phyloP scores from a whole-genome alignment of 2,329 filamentous ascomycete genomes.

The Piedraia hortae region DNA sequence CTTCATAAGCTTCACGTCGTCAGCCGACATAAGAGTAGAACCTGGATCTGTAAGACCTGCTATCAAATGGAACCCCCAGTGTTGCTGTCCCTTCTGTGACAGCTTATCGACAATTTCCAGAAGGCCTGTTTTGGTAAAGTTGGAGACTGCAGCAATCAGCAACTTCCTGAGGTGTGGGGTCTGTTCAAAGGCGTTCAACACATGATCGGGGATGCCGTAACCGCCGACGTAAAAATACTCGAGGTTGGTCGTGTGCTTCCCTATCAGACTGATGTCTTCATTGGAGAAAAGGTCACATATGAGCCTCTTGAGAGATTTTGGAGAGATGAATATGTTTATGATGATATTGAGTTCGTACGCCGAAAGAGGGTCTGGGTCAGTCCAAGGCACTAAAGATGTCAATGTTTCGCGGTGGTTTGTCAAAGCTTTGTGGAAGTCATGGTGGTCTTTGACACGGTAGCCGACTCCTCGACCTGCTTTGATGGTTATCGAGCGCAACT shows the following conservation, averaged over 20 bases:
- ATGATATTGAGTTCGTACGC: conserved; percentile 21
- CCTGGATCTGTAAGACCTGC: no score
- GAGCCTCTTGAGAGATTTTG: conserved; percentile 26
- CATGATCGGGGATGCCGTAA: conserved; percentile 23
- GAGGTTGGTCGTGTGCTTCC: conserved; percentile 19
- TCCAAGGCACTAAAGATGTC: conserved; percentile 18
- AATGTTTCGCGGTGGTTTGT: no score
- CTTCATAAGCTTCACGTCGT: no score
- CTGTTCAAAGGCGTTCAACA: conserved; percentile 18
- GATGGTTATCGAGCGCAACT: conserved; percentile 22
- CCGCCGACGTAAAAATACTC: conserved; percentile 31
- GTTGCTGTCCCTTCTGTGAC: no score
- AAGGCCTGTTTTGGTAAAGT: conserved; percentile 26
- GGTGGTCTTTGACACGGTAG: conserved; percentile 22
- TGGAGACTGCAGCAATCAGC: conserved; percentile 26
- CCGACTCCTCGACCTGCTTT: conserved; percentile 12
- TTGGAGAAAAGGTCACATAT: conserved; percentile 25
- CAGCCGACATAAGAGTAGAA: no score
- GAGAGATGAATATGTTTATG: conserved; percentile 22
- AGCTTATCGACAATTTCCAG: conserved; percentile 16
- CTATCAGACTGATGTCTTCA: conserved; percentile 23
- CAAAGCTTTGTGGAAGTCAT: conserved; percentile 25
- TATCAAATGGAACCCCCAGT: no score
- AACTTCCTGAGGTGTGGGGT: conserved; percentile 24
- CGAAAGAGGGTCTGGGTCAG: conserved; percentile 19